phyloP scores from a whole-genome alignment of 192 early-diverging fungal genomes.

The Anaeromyces robustus region DNA sequence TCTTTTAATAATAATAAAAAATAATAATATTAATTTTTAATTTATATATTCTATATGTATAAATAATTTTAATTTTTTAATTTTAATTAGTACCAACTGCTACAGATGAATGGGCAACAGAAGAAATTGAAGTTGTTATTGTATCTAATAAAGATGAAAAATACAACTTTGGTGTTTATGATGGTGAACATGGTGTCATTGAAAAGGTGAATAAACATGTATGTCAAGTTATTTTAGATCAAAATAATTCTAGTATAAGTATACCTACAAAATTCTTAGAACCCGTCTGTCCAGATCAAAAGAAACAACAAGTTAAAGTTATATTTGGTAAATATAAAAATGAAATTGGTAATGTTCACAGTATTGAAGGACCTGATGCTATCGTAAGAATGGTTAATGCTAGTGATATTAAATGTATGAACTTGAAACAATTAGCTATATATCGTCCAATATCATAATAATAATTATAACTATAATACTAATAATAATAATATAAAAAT shows the following conservation, averaged over 20 bases:
- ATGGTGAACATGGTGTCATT: constrained; percentile 30
- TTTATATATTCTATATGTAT: no score
- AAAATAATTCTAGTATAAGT: constrained; percentile 11
- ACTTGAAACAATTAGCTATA: neutral
- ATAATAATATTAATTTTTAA: no score
- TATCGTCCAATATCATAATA: neutral
- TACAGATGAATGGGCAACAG: constrained; percentile 30
- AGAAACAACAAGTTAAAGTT: constrained; percentile 58
- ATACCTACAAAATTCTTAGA: constrained; percentile 20
- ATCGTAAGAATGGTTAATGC: neutral
- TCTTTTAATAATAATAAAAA: no score
- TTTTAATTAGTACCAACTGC: constrained; percentile 22
- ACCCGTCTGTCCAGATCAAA: constrained; percentile 36
- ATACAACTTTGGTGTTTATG: constrained; percentile 15
- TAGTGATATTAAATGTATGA: neutral
- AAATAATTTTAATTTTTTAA: no score
- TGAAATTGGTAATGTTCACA: neutral
- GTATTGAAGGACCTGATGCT: neutral
- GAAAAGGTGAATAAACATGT: constrained; percentile 26
- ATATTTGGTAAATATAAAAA: constrained; percentile 41
- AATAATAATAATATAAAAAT: no score
- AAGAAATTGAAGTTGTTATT: constrained; percentile 32
- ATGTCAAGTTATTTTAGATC: constrained; percentile 22
- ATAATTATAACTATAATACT: no score
- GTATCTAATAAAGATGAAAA: constrained; percentile 7